A percentile compares a stretch with the other conserved stretches of the same genome.
These are phyloP conservation scores for Aspergillus piperis DNA, from an alignment of 2,329 filamentous ascomycete genomes.

Conservation along the genomic window DNA sequence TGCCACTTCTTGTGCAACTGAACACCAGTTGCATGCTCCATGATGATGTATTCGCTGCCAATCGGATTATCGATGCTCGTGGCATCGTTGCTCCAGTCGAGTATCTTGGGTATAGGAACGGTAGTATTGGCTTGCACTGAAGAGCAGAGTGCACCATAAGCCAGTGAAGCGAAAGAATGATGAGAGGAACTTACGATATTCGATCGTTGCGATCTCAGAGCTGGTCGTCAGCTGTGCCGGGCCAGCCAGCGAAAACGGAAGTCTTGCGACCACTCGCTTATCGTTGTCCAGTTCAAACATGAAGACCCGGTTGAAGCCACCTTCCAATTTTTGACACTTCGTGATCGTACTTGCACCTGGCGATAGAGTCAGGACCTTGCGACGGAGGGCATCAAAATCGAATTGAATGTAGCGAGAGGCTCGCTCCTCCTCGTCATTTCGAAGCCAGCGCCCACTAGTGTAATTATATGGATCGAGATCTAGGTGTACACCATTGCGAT, in stretches of 20 bases:
- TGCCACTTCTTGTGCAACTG: constrained; percentile 36
- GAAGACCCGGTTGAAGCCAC: constrained; percentile 49
- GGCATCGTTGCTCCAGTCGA: constrained; percentile 46
- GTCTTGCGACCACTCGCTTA: constrained; percentile 41
- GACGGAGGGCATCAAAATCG: constrained; percentile 43
- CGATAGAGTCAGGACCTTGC: constrained; percentile 38
- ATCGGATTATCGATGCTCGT: constrained; percentile 29
- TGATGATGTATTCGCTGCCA: constrained; percentile 44
- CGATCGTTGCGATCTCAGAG: constrained; percentile 51
- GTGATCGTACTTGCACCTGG: constrained; percentile 37
- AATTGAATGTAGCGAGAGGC: constrained; percentile 42
- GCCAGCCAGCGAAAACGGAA: constrained; percentile 45
- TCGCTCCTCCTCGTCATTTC: constrained; percentile 38
- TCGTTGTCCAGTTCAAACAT: constrained; percentile 45
- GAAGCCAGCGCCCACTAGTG: constrained; percentile 42
- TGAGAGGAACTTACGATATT: constrained; percentile 37
- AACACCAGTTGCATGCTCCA: constrained; percentile 40
- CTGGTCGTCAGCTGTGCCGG: constrained; percentile 39
- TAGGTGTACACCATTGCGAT: neutral
- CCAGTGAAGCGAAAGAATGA: neutral
- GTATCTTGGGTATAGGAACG: constrained; percentile 46
- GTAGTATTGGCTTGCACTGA: constrained; percentile 41
- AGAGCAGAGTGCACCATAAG: constrained; percentile 3
- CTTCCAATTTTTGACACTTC: constrained; percentile 47
- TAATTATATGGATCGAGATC: constrained; percentile 33